phyloP scores from a whole-genome alignment of 352 stramenopile species.

The Pythium grandisporangium region DNA sequence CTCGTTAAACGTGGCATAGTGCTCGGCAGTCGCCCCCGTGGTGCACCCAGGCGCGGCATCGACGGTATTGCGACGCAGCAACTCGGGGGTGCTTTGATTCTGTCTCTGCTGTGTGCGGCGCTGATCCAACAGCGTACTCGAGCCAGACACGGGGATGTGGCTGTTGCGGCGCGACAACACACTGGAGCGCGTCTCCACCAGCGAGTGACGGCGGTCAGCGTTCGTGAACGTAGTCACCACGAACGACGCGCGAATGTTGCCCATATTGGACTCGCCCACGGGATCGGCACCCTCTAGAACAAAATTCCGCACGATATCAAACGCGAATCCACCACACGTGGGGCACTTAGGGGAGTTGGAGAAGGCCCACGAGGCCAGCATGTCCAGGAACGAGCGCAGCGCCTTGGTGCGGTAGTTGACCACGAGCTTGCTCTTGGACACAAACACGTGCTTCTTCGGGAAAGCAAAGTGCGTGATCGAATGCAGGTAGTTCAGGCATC shows the following conservation, averaged over 20 bases:
- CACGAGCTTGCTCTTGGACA: constrained; percentile 57
- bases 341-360: constrained; percentile 78
- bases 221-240: constrained; percentile 42
- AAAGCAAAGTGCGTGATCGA: constrained; percentile 75
- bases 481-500: constrained; percentile 73
- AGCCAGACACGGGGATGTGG: constrained; percentile 37
- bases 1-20: constrained; percentile 74
- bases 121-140: constrained; percentile 17
- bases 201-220: constrained; percentile 14
- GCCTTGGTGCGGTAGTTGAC: constrained; percentile 82
- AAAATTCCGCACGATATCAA: constrained; percentile 77
- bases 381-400: constrained; percentile 75
- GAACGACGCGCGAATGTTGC: constrained; percentile 57
- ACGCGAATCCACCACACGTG: constrained; percentile 71
- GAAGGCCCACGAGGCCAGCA: constrained; percentile 75
- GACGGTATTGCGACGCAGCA: constrained; percentile 5
- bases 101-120: constrained; percentile 6
- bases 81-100: constrained; percentile 1
- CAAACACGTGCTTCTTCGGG: constrained; percentile 82
- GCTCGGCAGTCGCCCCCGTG: constrained; percentile 8
- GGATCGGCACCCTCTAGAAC: constrained; percentile 47
- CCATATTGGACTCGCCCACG: constrained; percentile 48
- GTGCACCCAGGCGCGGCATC: neutral
- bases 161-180: constrained; percentile 29
- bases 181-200: neutral